Evolutionary conservation across 1,284 basidiomycete genomes (phyloP), one percentile per base, ranked within the genome.

Genomic region (Cutaneotrichosporon daszewskae): DNA sequence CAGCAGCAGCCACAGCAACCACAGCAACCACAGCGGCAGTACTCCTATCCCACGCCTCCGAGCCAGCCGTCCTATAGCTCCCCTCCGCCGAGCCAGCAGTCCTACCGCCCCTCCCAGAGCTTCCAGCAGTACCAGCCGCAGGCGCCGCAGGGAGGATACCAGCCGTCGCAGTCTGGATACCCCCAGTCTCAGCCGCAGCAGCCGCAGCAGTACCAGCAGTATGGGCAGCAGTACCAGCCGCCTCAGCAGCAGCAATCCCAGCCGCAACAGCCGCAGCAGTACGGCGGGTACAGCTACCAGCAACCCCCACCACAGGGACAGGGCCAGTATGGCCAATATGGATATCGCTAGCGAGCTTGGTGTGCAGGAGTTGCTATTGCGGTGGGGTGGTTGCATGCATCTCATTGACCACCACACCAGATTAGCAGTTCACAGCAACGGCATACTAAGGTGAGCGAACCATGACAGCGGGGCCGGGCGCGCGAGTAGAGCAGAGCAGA

Each of bases 11-110:
- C n/a, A n/a, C n/a, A n/a, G n/a, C n/a, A n/a, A n/a, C n/a, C n/a
- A n/a, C n/a, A n/a, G n/a, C n/a, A n/a, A n/a, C 53, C 53, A 18
- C 29, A 39, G 12, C 39, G 43, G 32, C 45, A 53, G 22, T 36
- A 36, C 14, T 25, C 34, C 10, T 23, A 33, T 9, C 5, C 7
- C 8, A 22, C 18, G 18, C 22, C 19, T 22, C 19, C 34, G 22
- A 27, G 32, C 3, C 43, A 41, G 37, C 28, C 33, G 31, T 37
- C 28, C 19, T 37, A 18, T 29, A 19, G 37, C n/a, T 35, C 39
- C 11, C 29, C 43, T 5, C 25, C 35, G 3, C 19, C 35, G 2
- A 9, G 26, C 5, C 37, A 26, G 20, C 38, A 32, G 28, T 25
- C 33, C 17, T 28, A 49, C 13, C 38, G 35, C 27, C 22, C 28